Percentiles rank a stretch among this genome's conserved stretches.
These are phyloP conservation scores for Glebionis coronaria DNA, from an alignment of 129 eudicot species.

Conservation along the genomic window DNA sequence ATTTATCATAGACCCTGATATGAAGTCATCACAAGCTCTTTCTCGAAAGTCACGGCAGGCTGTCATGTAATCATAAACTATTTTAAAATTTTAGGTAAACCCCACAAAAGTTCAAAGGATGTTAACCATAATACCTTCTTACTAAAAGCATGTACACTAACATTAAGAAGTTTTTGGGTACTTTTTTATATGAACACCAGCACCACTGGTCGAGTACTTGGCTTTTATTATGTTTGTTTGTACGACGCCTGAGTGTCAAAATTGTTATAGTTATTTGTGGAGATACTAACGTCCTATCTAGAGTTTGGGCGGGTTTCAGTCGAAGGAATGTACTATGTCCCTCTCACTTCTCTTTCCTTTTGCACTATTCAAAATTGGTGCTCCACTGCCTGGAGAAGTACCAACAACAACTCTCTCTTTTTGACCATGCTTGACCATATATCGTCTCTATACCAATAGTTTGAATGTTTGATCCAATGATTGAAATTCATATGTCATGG, in stretches of 20 bases:
- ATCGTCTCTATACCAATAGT: slow-evolving; percentile 51
- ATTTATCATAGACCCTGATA: slow-evolving; percentile 88
- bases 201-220: no score
- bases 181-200: no score
- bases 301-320: no score
- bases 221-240: no score
- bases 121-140: no score
- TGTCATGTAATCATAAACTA: slow-evolving; percentile 24
- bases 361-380: slow-evolving; percentile 49
- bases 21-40: slow-evolving; percentile 89
- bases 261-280: no score
- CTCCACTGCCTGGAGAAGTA: slow-evolving; percentile 32
- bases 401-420: slow-evolving; percentile 49
- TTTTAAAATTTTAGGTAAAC: neutral
- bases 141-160: no score
- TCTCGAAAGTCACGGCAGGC: slow-evolving; percentile 73
- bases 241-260: no score
- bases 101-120: neutral
- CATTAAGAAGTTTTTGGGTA: no score
- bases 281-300: no score
- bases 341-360: slow-evolving; percentile 84
- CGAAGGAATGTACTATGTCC: no score
- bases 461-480: slow-evolving; percentile 43
- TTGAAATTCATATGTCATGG: slow-evolving; percentile 35
- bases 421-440: slow-evolving; percentile 62